Percentiles rank a stretch among this genome's conserved stretches.
phyloP scores from a whole-genome alignment of 139 green algal genomes.

The Edaphochlamys debaryana region DNA sequence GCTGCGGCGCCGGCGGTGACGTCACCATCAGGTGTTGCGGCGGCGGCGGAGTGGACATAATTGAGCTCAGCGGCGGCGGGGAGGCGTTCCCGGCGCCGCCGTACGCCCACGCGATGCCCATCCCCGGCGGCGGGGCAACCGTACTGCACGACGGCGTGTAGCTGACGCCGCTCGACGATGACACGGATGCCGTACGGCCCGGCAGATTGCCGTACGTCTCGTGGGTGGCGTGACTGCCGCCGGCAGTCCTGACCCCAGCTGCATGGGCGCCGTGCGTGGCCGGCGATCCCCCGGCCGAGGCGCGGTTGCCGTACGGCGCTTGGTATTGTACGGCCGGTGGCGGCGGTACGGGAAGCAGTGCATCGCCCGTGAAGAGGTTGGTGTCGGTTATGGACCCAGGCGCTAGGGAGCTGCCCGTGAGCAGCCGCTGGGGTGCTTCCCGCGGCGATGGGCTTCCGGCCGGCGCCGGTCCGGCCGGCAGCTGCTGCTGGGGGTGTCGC shows the following conservation, averaged over 20 bases:
- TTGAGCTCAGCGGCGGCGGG: neutral
- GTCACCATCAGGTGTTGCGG: neutral
- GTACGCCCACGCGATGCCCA: neutral
- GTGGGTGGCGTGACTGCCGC: neutral
- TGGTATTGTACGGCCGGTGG: too few species aligned
- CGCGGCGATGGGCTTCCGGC: neutral
- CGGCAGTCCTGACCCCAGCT: neutral
- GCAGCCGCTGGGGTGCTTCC: too few species aligned
- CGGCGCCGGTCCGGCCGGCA: too few species aligned
- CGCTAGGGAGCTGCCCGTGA: neutral
- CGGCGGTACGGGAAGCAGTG: neutral
- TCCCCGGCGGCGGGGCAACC: too few species aligned
- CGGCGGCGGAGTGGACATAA: neutral
- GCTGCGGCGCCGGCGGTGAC: neutral
- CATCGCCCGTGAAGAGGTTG: neutral
- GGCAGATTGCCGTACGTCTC: neutral
- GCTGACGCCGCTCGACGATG: neutral
- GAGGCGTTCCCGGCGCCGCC: too few species aligned
- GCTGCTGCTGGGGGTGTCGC: too few species aligned
- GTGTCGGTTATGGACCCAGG: neutral
- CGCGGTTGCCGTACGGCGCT: too few species aligned
- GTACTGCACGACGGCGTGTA: neutral
- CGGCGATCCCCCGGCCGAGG: neutral
- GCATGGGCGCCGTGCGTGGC: neutral
- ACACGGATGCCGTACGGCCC: neutral